These are phyloP conservation scores for Botrytis fabae DNA, from an alignment of 2,329 filamentous ascomycete species.

Conservation along the genomic window DNA sequence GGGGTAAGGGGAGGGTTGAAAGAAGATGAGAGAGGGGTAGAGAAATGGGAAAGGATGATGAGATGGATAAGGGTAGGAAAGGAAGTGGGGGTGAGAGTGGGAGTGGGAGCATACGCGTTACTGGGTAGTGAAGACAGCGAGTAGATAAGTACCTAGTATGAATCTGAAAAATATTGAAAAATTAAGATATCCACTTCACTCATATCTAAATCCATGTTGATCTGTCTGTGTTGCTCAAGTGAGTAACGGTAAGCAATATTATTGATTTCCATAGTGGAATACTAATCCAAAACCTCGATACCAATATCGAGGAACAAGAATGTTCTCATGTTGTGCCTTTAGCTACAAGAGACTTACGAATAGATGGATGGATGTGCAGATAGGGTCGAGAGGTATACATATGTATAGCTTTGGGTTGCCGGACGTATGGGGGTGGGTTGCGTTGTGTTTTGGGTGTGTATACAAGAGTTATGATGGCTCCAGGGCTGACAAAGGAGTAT, in stretches of 20 bases:
- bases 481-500: neutral
- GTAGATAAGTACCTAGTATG: neutral
- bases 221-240: neutral
- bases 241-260: neutral
- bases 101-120: neutral
- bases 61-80: neutral
- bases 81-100: neutral
- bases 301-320: neutral
- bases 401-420: too few relatives aligned
- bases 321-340: neutral
- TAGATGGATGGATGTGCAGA: neutral
- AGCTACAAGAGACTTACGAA: neutral
- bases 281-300: neutral
- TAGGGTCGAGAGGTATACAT: neutral
- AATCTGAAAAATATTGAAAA: neutral
- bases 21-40: neutral
- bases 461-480: neutral
- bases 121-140: neutral
- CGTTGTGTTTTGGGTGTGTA: neutral
- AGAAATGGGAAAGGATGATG: neutral
- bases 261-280: neutral
- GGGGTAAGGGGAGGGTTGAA: neutral
- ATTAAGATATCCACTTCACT: neutral
- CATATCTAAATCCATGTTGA: neutral
- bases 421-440: neutral